These are phyloP conservation scores for Geopyxis carbonaria DNA, from an alignment of 495 filamentous ascomycete genomes.

Conservation along the genomic window DNA sequence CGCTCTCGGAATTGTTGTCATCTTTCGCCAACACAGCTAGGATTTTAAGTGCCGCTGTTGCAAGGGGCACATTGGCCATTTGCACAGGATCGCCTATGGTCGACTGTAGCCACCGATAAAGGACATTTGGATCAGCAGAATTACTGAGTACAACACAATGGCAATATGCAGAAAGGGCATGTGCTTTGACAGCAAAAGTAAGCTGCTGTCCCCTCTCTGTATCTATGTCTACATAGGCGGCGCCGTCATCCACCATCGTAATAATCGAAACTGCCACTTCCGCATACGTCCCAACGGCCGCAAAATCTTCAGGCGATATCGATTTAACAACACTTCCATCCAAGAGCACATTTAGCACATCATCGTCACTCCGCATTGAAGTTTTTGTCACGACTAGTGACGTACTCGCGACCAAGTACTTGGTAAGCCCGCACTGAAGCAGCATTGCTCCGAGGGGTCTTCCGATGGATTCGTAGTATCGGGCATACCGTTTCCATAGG, in stretches of 20 bases:
- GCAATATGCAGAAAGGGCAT: slow-evolving; percentile 63
- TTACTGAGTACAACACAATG: slow-evolving; percentile 68
- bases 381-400: slow-evolving; percentile 49
- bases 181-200: slow-evolving; percentile 68
- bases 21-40: slow-evolving; percentile 40
- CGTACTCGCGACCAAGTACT: slow-evolving; percentile 61
- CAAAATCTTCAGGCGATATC: slow-evolving; percentile 29
- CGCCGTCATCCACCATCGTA: slow-evolving; percentile 66
- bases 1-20: slow-evolving; percentile 33
- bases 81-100: slow-evolving; percentile 58
- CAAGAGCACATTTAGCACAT: slow-evolving; percentile 66
- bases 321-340: slow-evolving; percentile 17
- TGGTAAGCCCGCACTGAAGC: slow-evolving; percentile 70
- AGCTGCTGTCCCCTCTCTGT: slow-evolving; percentile 76
- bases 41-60: slow-evolving; percentile 57
- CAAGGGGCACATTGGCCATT: slow-evolving; percentile 59
- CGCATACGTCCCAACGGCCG: slow-evolving; percentile 50
- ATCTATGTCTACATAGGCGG: slow-evolving; percentile 71
- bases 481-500: slow-evolving; percentile 68
- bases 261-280: slow-evolving; percentile 66
- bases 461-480: slow-evolving; percentile 62
- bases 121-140: slow-evolving; percentile 61
- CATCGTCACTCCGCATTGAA: slow-evolving; percentile 38
- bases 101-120: slow-evolving; percentile 74
- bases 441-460: slow-evolving; percentile 85